These are phyloP conservation scores for Xylaria arbuscula DNA, from an alignment of 2,329 filamentous ascomycete genomes.

Conservation along the genomic window DNA sequence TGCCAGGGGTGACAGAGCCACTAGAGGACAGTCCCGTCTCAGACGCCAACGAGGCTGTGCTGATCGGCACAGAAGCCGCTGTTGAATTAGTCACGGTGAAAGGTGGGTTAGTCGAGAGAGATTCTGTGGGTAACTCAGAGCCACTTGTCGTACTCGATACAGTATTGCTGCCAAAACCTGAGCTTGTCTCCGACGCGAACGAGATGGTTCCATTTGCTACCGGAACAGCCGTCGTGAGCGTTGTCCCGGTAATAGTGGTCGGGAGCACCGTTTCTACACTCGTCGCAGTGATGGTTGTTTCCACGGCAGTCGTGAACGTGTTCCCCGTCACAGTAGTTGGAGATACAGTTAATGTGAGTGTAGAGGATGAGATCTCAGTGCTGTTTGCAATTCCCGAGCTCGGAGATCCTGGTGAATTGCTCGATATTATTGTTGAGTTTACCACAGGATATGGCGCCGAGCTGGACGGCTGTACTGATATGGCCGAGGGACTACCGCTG, in stretches of 20 bases:
- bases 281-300: constrained; percentile 18
- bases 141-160: constrained; percentile 4
- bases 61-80: not conserved
- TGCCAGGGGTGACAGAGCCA: not conserved
- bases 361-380: constrained; percentile 31
- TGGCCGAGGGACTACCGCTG: constrained; percentile 25
- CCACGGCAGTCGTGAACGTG: constrained; percentile 25
- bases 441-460: constrained; percentile 33
- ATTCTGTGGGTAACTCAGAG: constrained; percentile 7
- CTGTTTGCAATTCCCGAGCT: constrained; percentile 16
- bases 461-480: constrained; percentile 21
- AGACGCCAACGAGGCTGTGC: not conserved
- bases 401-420: constrained; percentile 12
- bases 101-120: not conserved
- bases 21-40: constrained; percentile 7
- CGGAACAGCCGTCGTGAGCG: constrained; percentile 21
- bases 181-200: constrained; percentile 16
- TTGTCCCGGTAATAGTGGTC: constrained; percentile 31
- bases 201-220: constrained; percentile 23
- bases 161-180: constrained; percentile 4
- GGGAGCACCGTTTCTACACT: constrained; percentile 24
- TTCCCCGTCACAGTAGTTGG: constrained; percentile 26
- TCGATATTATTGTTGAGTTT: constrained; percentile 35
- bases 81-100: constrained; percentile 16
- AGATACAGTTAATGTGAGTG: constrained; percentile 25